A percentile compares a stretch with the other conserved stretches of the same genome.
Evolutionary conservation across 2,329 filamentous ascomycete genomes (phyloP).

Genomic region (Pseudocercospora pini-densiflorae): DNA sequence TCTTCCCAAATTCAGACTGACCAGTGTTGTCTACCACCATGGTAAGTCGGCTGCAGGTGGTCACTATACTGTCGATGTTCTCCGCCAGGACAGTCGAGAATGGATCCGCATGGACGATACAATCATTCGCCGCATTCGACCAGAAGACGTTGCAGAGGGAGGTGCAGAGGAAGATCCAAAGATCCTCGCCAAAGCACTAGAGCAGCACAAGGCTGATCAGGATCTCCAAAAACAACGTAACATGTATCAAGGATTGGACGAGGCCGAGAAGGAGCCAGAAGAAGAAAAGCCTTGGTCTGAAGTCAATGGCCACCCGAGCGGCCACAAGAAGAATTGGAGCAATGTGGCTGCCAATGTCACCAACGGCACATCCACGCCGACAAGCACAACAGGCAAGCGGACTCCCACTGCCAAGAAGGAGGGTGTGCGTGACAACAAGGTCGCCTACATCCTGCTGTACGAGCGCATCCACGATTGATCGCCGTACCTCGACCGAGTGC

Average conservation of each 20-base stretch:
- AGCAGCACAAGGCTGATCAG: conserved; percentile 66
- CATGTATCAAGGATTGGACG: conserved; percentile 71
- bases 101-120: conserved; percentile 98
- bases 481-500: not conserved
- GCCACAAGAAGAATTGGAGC: conserved; percentile 63
- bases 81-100: conserved; percentile 89
- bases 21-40: conserved; percentile 93
- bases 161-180: conserved; percentile 81
- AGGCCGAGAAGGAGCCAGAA: conserved; percentile 70
- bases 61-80: conserved; percentile 97
- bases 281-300: conserved; percentile 76
- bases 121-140: conserved; percentile 78
- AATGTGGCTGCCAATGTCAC: conserved; percentile 51
- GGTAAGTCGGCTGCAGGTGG: conserved; percentile 95
- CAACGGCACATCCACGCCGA: conserved; percentile 62
- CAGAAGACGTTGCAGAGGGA: conserved; percentile 86
- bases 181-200: conserved; percentile 66
- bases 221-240: conserved; percentile 58
- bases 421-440: conserved; percentile 86
- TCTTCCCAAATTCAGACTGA: conserved; percentile 82
- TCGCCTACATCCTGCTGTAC: conserved; percentile 96
- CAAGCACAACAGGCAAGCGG: conserved; percentile 53
- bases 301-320: conserved; percentile 66
- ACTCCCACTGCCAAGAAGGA: conserved; percentile 55
- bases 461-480: conserved; percentile 51